Evolutionary conservation across 225 moss, liverwort and hornwort species (phyloP).

Genomic region (Ulota crispa): DNA sequence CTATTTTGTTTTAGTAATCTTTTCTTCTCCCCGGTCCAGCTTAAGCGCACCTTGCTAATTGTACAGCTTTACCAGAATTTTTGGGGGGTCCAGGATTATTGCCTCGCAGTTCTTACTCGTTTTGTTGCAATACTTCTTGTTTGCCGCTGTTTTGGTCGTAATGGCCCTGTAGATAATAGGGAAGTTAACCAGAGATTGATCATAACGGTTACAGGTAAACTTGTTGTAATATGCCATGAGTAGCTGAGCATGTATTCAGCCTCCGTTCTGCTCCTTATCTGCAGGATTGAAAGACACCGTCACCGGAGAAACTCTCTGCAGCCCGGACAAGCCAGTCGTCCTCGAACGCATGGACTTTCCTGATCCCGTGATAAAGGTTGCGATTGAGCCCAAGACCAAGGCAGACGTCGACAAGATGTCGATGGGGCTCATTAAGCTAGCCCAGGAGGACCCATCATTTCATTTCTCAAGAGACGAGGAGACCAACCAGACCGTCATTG

Average conservation of each 20-base stretch:
- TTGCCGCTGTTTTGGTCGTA: background rate
- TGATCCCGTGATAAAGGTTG: slow-evolving; percentile 97
- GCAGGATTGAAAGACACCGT: slow-evolving; percentile 90
- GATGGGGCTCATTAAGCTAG: slow-evolving; percentile 80
- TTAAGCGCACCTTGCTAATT: background rate
- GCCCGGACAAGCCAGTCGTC: slow-evolving; percentile 78
- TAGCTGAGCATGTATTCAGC: background rate
- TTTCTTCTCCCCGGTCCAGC: background rate
- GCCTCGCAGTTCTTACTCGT: background rate
- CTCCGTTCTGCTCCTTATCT: background rate
- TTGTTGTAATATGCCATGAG: background rate
- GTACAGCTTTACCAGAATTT: background rate
- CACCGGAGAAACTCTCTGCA: slow-evolving; percentile 93
- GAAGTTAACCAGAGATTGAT: background rate
- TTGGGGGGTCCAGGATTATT: background rate
- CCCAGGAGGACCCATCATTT: slow-evolving; percentile 97
- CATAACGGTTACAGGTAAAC: background rate
- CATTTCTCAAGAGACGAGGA: slow-evolving; percentile 98
- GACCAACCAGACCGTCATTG: slow-evolving; percentile 98
- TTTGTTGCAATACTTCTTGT: background rate
- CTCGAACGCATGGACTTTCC: slow-evolving; percentile 99
- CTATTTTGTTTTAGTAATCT: background rate
- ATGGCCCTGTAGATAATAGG: background rate
- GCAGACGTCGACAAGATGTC: slow-evolving; percentile 99
- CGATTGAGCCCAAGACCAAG: slow-evolving; percentile 95